Evolutionary conservation across 1,139 yeast species (phyloP), one percentile per base, ranked within the genome.

Genomic region (Protomyces pachydermus): DNA sequence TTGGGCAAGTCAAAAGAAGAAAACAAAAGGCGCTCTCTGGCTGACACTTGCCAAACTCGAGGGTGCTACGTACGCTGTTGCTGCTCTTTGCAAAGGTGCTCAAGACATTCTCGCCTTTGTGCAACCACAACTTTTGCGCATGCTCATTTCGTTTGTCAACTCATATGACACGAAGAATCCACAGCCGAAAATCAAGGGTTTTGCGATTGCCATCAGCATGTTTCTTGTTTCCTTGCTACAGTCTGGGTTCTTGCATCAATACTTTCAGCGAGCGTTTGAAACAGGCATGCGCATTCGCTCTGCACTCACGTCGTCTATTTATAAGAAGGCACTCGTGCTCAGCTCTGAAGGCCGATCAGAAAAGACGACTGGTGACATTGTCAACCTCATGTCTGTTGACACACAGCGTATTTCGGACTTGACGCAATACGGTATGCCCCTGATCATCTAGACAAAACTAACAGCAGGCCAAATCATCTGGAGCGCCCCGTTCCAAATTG

Each of bases 401-500:
- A 88, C 95, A 6, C 98, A 91, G 77, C 83, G 98, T 76, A 79
- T 93, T 66, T 97, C 91, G 76, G 98, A 91, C 72, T 80, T 91
- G 67, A 84, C 89, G 52, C 96, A 91, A 73, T 87, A 88, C 75
- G 85, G 93, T 42, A 42, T 5, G 68, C 18, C 35, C 14, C 12
- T 42, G 10, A 42, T 1, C 8, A 4, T 42, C 25, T 18, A n/a
- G 18, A 9, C 42, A n/a, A 5, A 10, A 20, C 48, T 42, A 42
- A 42, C 48, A 5, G 12, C 20, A 42, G 48, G 48, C 25, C 91
- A 91, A 73, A 82, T 91, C 67, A 80, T 90, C 61, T 91, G 98
- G 97, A 91, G 97, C 0, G 98, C 97, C 55, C 98, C 98, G 1
- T 89, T 91, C 78, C 98, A 93, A 77, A 86, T 93, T 70, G 70